phyloP scores from a whole-genome alignment of 768 basidiomycete species.

The Phylloporus arenicola region DNA sequence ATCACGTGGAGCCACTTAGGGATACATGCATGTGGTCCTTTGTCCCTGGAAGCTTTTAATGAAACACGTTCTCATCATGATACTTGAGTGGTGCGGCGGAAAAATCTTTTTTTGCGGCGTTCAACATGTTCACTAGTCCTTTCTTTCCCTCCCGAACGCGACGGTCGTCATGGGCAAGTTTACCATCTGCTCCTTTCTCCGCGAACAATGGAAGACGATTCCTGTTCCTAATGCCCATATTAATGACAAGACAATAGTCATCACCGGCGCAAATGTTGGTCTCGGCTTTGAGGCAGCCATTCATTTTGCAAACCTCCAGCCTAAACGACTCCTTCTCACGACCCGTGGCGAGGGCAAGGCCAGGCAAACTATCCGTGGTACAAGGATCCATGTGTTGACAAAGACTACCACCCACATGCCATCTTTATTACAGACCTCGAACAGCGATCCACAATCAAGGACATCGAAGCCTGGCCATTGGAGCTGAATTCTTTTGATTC shows the following conservation, averaged over 20 bases:
- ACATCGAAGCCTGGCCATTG: conserved; percentile 29
- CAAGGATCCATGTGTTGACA: background rate
- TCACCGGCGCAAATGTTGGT: conserved; percentile 26
- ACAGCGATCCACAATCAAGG: conserved; percentile 3
- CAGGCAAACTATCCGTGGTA: conserved; percentile 17
- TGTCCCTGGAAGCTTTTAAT: conserved; percentile 1
- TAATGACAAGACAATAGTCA: conserved; percentile 21
- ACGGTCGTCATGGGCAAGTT: conserved; percentile 22
- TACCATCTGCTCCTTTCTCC: conserved; percentile 15
- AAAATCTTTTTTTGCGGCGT: background rate
- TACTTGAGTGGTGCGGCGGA: background rate
- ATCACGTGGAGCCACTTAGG: background rate
- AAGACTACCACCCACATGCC: background rate
- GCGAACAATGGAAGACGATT: conserved; percentile 26
- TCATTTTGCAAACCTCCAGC: conserved; percentile 22
- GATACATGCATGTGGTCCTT: background rate
- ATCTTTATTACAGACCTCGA: conserved; percentile 14
- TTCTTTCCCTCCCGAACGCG: background rate
- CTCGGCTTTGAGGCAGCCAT: conserved; percentile 29
- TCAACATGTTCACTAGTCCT: background rate
- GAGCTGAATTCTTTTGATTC: conserved; percentile 32
- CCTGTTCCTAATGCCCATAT: conserved; percentile 19
- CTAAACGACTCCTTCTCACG: conserved; percentile 23
- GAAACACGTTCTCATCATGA: background rate
- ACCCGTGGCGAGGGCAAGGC: conserved; percentile 20